Evolutionary conservation across 257 asterid genomes (phyloP), one percentile per base, ranked within the genome.

Genomic region (Galeopsis tetrahit): DNA sequence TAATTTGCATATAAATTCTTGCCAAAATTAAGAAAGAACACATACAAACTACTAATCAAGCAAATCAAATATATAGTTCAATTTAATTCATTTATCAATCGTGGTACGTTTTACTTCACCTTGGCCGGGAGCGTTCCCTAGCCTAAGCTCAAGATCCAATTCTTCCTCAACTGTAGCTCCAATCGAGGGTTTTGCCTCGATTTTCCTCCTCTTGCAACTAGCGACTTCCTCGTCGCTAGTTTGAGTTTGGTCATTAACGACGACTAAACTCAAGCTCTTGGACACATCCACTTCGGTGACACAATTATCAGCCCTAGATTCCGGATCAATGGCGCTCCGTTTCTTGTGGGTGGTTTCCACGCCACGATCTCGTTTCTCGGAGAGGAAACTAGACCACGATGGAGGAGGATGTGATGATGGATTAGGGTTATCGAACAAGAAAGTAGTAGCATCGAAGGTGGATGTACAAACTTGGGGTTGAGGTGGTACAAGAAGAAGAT

Each of bases 61-160:
- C 55, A 28, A 61, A 65, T 38, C 28, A 31, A n/a, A 28, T 58
- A 43, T 38, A 73, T 48, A 66, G 14, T 21, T 4, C 36, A 14
- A 51, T 39, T 4, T 42, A 32, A 4, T 51, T 49, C 28, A 4
- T 42, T 53, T 52, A 9, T 21, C 28, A 1, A 10, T 38, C 43
- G 9, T 48, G 46, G 15, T 21, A 15, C 49, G 14, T 51, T 40
- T 68, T 48, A 72, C 77, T 81, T 77, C 75, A 77, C 84, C 84
- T 76, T 90, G 58, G 1, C 28, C 28, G 28, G 97, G 91, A 13
- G 92, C 82, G 76, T 80, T 87, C 42, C 97, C 97, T 35, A 93
- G 97, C 93, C 93, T 89, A 31, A 93, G 83, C 82, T 93, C 98
- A 52, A 93, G 98, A 87, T 93, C 97, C 81, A 90, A 63, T 35